A percentile compares a stretch with the other conserved stretches of the same genome.
Evolutionary conservation across 176 grass and related monocot species (phyloP).

Genomic region (Rhynchospora breviuscula): DNA sequence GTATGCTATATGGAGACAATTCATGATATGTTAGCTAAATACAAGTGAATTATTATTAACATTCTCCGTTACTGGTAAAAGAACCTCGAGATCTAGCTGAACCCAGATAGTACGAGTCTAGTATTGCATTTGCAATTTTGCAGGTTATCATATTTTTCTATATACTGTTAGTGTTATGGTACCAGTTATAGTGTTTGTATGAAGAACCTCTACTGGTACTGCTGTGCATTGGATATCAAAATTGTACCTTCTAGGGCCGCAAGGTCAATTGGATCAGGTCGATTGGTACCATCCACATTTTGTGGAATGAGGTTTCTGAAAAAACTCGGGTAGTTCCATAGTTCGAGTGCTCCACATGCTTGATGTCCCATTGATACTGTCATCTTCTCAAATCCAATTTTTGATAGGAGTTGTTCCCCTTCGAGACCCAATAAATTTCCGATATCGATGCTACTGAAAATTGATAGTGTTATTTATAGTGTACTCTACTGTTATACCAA

Average conservation of each 20-base stretch:
- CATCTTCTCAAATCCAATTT: constrained; percentile 49
- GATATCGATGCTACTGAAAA: constrained; percentile 38
- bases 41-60: neutral
- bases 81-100: constrained; percentile 19
- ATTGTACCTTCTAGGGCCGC: constrained; percentile 47
- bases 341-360: constrained; percentile 57
- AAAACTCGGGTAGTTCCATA: constrained; percentile 66
- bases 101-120: constrained; percentile 19
- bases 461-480: constrained; percentile 9
- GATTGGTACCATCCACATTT: constrained; percentile 45
- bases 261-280: constrained; percentile 49
- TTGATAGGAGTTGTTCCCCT: constrained; percentile 30
- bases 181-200: neutral
- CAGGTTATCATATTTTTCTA: too few species aligned
- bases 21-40: neutral
- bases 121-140: neutral
- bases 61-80: constrained; percentile 5
- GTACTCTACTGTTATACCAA: neutral
- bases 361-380: constrained; percentile 57
- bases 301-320: constrained; percentile 47
- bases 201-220: constrained; percentile 24
- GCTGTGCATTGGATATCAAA: constrained; percentile 17
- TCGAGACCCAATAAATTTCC: constrained; percentile 41
- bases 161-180: too few species aligned
- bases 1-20: neutral